Evolutionary conservation across 2,329 filamentous ascomycete genomes (phyloP).

Genomic region (Mycosphaerella arachidis): DNA sequence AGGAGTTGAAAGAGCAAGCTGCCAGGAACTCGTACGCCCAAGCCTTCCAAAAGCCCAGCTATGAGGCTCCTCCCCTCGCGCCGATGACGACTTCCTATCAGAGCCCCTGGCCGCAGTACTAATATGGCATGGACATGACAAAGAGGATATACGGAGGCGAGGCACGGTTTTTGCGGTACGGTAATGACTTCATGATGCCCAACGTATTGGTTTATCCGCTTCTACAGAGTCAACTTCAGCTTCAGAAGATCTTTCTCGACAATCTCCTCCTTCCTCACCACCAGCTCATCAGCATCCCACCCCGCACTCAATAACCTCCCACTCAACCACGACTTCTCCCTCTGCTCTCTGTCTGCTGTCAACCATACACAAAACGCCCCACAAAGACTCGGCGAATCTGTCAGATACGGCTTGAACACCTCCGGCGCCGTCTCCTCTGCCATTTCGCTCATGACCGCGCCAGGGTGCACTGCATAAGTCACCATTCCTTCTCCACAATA

Average conservation of each 20-base stretch:
- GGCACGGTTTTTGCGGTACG: neutral
- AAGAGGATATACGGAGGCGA: neutral
- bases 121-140: neutral
- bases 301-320: slow-evolving; percentile 35
- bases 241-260: slow-evolving; percentile 35
- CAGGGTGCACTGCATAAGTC: slow-evolving; percentile 35
- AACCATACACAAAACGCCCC: slow-evolving; percentile 35
- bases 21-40: slow-evolving; percentile 16
- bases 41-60: slow-evolving; percentile 7
- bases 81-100: neutral
- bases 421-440: slow-evolving; percentile 34
- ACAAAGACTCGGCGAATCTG: slow-evolving; percentile 32
- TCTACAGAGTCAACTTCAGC: slow-evolving; percentile 24
- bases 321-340: slow-evolving; percentile 33
- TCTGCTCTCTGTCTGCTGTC: slow-evolving; percentile 24
- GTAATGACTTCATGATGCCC: slow-evolving; percentile 2
- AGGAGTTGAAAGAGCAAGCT: slow-evolving; percentile 22
- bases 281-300: slow-evolving; percentile 37
- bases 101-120: neutral
- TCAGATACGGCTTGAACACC: slow-evolving; percentile 19
- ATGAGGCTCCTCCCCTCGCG: neutral
- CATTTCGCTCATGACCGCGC: slow-evolving; percentile 36
- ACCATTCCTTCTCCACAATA: slow-evolving; percentile 29
- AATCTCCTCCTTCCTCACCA: slow-evolving; percentile 33
- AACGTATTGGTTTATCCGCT: neutral